phyloP scores from a whole-genome alignment of 75 land plant species.

The Pinus tabuliformis region DNA sequence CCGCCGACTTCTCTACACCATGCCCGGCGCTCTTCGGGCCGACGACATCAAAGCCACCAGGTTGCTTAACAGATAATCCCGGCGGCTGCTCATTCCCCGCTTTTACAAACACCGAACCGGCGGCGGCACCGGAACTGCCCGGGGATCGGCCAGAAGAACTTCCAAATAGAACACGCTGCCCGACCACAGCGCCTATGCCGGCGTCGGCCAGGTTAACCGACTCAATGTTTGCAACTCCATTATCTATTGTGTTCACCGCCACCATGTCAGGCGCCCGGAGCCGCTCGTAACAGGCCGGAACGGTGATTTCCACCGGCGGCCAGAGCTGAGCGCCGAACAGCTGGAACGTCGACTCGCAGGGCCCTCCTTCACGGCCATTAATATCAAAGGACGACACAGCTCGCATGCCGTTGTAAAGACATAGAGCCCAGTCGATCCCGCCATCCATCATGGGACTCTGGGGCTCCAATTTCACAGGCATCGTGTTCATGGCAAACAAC shows the following conservation, averaged over 20 bases:
- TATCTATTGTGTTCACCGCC: not conserved
- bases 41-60: not conserved
- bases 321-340: slow-evolving; percentile 3
- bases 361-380: not conserved
- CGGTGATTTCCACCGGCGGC: not conserved
- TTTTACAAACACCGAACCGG: not conserved
- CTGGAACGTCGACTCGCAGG: not conserved
- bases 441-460: not conserved
- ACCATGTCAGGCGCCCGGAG: not conserved
- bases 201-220: not conserved
- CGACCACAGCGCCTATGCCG: slow-evolving; percentile 77
- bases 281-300: not conserved
- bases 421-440: not conserved
- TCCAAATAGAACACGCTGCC: slow-evolving; percentile 52
- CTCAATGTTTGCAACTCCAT: not conserved
- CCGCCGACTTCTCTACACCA: not conserved
- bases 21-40: not conserved
- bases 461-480: not conserved
- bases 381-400: no score
- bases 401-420: not conserved
- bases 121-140: not conserved
- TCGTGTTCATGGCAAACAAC: not conserved
- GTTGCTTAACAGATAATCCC: no score
- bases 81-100: not conserved
- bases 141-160: not conserved